Evolutionary conservation across 1,139 yeast species (phyloP).

Genomic region (Suhomyces guaymorum): DNA sequence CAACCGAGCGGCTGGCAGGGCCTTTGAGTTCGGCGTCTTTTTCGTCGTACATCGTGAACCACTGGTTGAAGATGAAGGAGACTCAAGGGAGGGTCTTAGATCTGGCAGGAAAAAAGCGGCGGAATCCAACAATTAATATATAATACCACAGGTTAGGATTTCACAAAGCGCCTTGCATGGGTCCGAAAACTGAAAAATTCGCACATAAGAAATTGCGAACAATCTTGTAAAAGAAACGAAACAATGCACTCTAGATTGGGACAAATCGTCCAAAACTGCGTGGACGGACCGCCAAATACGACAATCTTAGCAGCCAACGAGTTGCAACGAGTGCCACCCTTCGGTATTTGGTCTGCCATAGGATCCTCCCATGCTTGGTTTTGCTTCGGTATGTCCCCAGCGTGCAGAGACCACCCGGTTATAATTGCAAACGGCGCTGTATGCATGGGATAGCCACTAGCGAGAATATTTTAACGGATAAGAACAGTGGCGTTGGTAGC

Average conservation of each 20-base stretch:
- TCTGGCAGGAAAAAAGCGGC: neutral
- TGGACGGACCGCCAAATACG: too few species aligned
- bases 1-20: constrained; percentile 13
- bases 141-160: too few species aligned
- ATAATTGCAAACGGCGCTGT: neutral
- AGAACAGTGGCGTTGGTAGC: constrained; percentile 1
- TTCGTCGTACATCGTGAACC: constrained; percentile 7
- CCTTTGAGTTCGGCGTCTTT: constrained; percentile 26
- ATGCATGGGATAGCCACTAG: constrained; percentile 4
- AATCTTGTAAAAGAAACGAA: constrained; percentile 1
- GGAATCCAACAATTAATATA: too few species aligned
- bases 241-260: neutral
- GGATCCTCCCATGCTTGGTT: neutral
- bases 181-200: constrained; percentile 8
- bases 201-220: constrained; percentile 8
- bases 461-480: constrained; percentile 1
- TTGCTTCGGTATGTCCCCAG: neutral
- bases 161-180: too few species aligned
- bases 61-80: neutral
- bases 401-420: neutral
- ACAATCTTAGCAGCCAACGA: too few species aligned
- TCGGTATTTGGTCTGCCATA: too few species aligned
- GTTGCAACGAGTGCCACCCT: too few species aligned
- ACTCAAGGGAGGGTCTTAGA: neutral
- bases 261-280: too few species aligned